A percentile compares a stretch with the other conserved stretches of the same genome.
These are phyloP conservation scores for Paraleonurus japonicus DNA, from an alignment of 257 asterid species.

Conservation along the genomic window DNA sequence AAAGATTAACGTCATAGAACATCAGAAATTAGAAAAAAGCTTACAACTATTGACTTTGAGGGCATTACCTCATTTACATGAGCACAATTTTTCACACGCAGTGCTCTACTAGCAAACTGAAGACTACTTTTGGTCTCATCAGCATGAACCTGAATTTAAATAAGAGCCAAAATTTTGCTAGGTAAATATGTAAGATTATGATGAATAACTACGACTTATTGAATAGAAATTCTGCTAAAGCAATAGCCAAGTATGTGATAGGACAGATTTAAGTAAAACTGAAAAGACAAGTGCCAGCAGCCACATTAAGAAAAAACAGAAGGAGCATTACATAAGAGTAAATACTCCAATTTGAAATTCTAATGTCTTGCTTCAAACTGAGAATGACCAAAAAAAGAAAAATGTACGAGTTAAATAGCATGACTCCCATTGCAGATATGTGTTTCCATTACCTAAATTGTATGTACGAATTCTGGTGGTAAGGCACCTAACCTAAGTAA, in stretches of 20 bases:
- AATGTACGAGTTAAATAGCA: neutral
- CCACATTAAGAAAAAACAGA: constrained; percentile 3
- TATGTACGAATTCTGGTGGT: neutral
- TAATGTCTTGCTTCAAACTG: neutral
- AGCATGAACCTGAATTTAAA: constrained; percentile 75
- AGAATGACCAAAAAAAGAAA: neutral
- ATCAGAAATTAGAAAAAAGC: constrained; percentile 8
- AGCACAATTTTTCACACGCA: constrained; percentile 90
- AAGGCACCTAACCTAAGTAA: constrained; percentile 1
- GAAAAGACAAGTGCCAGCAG: constrained; percentile 8
- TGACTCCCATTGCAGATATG: neutral
- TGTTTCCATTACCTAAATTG: neutral
- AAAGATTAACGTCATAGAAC: constrained; percentile 8
- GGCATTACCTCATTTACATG: constrained; percentile 89
- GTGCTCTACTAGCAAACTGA: constrained; percentile 97
- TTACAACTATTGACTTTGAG: constrained; percentile 21
- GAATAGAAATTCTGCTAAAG: neutral
- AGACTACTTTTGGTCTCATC: constrained; percentile 99
- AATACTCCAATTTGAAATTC: neutral
- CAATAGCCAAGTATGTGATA: neutral
- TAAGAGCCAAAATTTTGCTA: neutral
- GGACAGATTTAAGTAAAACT: neutral
- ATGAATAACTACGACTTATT: neutral
- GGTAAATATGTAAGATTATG: neutral
- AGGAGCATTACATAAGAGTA: neutral